Base-by-base conservation (phyloP, 192 early-diverging fungal species). In the Coemansia sp. region DNA sequence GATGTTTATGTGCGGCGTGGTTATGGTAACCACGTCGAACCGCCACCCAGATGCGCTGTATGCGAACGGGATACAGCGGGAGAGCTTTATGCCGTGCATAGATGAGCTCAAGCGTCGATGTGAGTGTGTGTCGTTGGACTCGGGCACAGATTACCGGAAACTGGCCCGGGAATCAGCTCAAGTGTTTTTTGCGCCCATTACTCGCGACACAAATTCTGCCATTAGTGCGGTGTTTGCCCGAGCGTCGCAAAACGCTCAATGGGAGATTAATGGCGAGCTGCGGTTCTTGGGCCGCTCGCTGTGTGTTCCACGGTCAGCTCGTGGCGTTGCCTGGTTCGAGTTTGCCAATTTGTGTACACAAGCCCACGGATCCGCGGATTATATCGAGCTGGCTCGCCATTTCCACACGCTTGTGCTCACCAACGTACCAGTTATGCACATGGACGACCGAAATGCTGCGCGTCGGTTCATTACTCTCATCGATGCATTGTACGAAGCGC, bases 41-140 rank as follows among this genome's bases (percentile, higher is more conserved):
- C 82, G 97, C 24, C 95, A 90, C 50, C 97, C 95, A 0, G 87
- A 92, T 43, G 93, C 91, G 53, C 80, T 98, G 63, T 98, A 98
- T 82, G 90, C 92, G 81, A 97, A 97, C 70, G 97, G 97, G 11
- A 93, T 98, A 47, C 97, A 98, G 70, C 83, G 97, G 49, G 77
- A 87, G 62, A 91, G 89, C 70, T 98, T 98, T 66, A 37, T 98
- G 57, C 97, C 97, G 0, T 90, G 91, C 58, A 98, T 98, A 35
- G 89, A 89, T 5, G 70, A 96, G 49, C 65, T 98, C 51, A 93
- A 96, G 68, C 69, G 89, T 41, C 73, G 84, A 12, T 96, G 93
- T 76, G 69, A 85, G 17, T 89, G 97, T 9, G 87, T 94, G 45
- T 86, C 86, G 58, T 70, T 98, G 45, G 85, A 95, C 75, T 93